Conservation (phyloP, 148 eudicot genomes). For the Selenicereus undatus region DNA sequence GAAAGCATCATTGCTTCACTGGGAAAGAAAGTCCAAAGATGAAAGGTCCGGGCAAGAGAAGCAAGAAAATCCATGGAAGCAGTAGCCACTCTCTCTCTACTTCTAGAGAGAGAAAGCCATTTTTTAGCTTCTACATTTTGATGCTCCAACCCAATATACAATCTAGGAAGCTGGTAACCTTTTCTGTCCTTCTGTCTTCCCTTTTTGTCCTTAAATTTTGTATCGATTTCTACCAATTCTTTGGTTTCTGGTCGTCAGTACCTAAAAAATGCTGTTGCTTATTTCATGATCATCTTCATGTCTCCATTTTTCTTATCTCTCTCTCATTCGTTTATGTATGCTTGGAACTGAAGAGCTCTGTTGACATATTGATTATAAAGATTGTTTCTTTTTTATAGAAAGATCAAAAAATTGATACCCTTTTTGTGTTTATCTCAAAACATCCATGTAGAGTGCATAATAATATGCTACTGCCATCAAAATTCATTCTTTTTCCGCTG, state of each 20-base stretch:
- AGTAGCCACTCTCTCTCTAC: background rate
- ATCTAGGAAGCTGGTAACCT: slow-evolving; percentile 12
- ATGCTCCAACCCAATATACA: background rate
- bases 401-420: background rate
- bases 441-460: background rate
- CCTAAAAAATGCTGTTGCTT: too few species aligned
- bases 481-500: background rate
- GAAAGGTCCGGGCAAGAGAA: background rate
- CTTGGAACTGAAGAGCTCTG: background rate
- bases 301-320: background rate
- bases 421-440: background rate
- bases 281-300: background rate
- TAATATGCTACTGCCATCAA: background rate
- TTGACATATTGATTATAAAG: background rate
- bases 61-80: background rate
- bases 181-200: too few species aligned
- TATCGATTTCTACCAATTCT: too few species aligned
- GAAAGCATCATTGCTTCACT: background rate
- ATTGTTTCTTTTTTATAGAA: too few species aligned
- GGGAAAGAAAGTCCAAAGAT: background rate
- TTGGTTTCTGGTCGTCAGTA: too few species aligned
- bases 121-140: background rate
- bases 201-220: too few species aligned
- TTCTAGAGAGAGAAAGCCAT: background rate
- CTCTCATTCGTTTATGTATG: background rate